Base-by-base conservation (phyloP, 768 basidiomycete genomes). In the Cystofilobasidium ferigula region DNA sequence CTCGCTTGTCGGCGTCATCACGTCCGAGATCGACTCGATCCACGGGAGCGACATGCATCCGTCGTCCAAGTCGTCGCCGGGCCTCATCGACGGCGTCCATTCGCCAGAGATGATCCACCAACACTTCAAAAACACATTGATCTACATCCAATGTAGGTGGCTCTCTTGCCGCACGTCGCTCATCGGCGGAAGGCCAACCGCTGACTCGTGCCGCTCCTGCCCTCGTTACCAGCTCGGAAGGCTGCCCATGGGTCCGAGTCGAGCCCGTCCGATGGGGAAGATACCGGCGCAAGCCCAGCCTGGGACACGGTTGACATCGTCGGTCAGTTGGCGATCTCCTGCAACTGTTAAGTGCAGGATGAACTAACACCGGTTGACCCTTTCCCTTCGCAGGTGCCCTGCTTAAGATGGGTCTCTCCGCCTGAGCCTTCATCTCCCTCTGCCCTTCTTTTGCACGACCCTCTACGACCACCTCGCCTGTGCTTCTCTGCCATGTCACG, bases 1-100 rank as follows among this genome's bases (percentile, higher is more conserved):
- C 76, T 90, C 88, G 68, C 83, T 99, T 51, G 91, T 98, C 22
- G 94, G 98, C 72, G 82, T 98, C 24, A 93, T 99, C 76, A 89
- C 90, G 1, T 86, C 87, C 8, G 90, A 87, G 72, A 91, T 98
- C 74, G 95, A 99, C 78, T 85, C 83, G 69, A 89, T 97, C 71
- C 82, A 86, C 42, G 87, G 87, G 0, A 85, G 86, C 22, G 89
- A 93, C 73, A 83, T 91, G 2, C 90, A 94, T 72, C 88, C 91
- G 0, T 85, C 89, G 0, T 85, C 89, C 6, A 57, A 70, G 35
- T 88, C 88, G 30, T 87, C 88, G 2, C 85, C 88, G 8, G 92
- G 92, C 24, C 81, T 93, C 42, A 84, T 98, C 67, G 95, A 98
- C 72, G 90, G 89, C 13, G 87, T 91, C 0, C 86, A 91, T 69